These are phyloP conservation scores for Nyctanthes arbortristis DNA, from an alignment of 257 asterid species.

Conservation along the genomic window DNA sequence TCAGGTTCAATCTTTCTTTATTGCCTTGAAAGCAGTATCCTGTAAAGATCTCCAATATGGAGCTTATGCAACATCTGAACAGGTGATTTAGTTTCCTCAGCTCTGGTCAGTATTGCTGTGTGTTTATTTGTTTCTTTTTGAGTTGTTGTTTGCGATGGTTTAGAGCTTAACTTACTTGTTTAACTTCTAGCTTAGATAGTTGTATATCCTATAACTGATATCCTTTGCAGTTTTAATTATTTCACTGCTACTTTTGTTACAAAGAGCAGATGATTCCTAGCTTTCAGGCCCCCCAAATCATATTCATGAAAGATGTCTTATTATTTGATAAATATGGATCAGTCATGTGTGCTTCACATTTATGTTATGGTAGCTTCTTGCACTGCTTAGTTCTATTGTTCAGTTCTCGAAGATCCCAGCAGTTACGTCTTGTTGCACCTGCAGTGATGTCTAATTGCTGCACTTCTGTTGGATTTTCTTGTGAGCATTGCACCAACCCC, in stretches of 20 bases:
- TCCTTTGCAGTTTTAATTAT: background rate
- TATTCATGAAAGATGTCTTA: background rate
- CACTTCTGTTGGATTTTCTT: slow-evolving; percentile 3
- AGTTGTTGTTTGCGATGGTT: slow-evolving; percentile 19
- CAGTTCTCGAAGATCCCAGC: background rate
- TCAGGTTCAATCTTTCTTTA: slow-evolving; percentile 68
- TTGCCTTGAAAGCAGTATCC: slow-evolving; percentile 70
- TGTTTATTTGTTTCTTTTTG: slow-evolving; percentile 8
- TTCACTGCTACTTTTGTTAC: background rate
- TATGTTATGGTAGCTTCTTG: background rate
- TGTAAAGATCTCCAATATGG: slow-evolving; percentile 81
- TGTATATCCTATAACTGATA: background rate
- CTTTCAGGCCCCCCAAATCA: background rate
- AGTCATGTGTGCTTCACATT: background rate
- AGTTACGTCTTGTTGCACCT: background rate
- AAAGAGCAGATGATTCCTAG: background rate
- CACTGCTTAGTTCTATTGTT: background rate
- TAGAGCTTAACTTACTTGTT: background rate
- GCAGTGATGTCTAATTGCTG: background rate
- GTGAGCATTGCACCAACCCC: background rate
- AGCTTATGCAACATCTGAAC: slow-evolving; percentile 82
- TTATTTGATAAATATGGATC: background rate
- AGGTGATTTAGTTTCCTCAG: slow-evolving; percentile 40
- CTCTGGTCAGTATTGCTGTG: slow-evolving; percentile 2
- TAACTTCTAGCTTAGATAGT: slow-evolving; percentile 4